Evolutionary conservation across 495 filamentous ascomycete genomes (phyloP), one percentile per base, ranked within the genome.

Genomic region (Penicillium silybi): DNA sequence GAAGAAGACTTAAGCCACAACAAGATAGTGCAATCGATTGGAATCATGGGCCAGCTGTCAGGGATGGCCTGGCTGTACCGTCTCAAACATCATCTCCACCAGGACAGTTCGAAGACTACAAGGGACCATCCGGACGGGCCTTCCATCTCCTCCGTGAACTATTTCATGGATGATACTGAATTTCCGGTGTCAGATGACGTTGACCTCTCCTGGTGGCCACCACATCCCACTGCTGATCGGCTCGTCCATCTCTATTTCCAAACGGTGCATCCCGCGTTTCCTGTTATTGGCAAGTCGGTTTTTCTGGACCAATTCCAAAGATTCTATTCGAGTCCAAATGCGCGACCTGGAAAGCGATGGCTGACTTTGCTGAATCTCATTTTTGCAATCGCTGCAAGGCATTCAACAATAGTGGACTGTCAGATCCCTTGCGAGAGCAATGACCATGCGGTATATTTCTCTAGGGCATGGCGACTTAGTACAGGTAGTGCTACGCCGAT

Each of bases 331-430:
- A 52, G 50, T 15, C 39, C 60, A 3, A 54, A 32, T 34, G 19
- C 63, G n/a, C 57, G 61, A 18, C 65, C 71, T 0, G 63, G 67
- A 2, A 66, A 60, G 11, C 66, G 71, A 49, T 85, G 79, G 80
- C 61, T 81, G 26, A 76, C 80, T 1, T 77, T 79, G 17, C 53
- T 85, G n/a, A 85, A 86, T 62, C 50, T 84, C 6, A 71, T 85
- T 27, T 84, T 85, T 60, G 83, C 82, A 8, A 81, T 83, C 48
- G 72, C 74, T n/a, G 70, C 79, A 7, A 71, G 67, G 44, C 76
- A 78, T 58, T 68, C 66, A 10, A 40, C 42, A 32, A 65, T 81
- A n/a, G 29, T 62, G 2, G 63, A 67, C 32, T 65, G 61, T 13
- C 61, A 65, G 42, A 68, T 59, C 62, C 61, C 51, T n/a, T 38